Evolutionary conservation across 139 green algal species (phyloP).

Genomic region (Pedinophyceae sp.): DNA sequence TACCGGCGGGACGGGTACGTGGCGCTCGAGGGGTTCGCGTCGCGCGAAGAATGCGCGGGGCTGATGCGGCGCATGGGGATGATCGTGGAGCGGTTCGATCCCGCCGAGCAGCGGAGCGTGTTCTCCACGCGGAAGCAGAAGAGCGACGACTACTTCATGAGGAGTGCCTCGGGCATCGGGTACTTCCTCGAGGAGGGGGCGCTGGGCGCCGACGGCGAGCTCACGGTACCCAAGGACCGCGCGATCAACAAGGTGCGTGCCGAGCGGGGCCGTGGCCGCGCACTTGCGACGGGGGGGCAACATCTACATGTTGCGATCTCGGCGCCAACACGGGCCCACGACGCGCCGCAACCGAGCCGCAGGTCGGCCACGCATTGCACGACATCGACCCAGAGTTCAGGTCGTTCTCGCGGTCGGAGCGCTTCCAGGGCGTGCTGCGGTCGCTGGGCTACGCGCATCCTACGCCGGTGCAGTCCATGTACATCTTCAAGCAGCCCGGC

Average conservation of each 20-base stretch:
- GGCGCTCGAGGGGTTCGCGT: slow-evolving; percentile 23
- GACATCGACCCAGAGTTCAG: slow-evolving; percentile 80
- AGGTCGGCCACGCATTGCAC: slow-evolving; percentile 50
- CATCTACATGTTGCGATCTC: slow-evolving; percentile 41
- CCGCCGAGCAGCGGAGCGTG: neutral
- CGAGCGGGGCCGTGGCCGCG: too few relatives aligned
- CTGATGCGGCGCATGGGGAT: neutral
- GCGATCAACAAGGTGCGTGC: slow-evolving; percentile 92
- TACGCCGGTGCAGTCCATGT: slow-evolving; percentile 87
- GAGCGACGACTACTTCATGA: slow-evolving; percentile 60
- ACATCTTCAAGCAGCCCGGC: slow-evolving; percentile 78
- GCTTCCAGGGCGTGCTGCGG: slow-evolving; percentile 36
- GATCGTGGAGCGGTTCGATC: neutral
- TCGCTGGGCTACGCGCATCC: slow-evolving; percentile 57
- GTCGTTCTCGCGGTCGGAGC: slow-evolving; percentile 46
- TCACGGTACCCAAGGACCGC: slow-evolving; percentile 32
- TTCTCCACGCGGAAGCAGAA: slow-evolving; percentile 14
- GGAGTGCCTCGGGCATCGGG: slow-evolving; percentile 34
- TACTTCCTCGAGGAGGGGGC: slow-evolving; percentile 76
- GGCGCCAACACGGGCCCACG: neutral
- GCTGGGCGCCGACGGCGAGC: slow-evolving; percentile 38
- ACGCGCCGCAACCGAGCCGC: slow-evolving; percentile 20
- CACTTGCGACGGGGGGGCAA: too few relatives aligned
- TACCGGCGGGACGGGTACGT: slow-evolving; percentile 22
- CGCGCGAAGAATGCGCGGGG: slow-evolving; percentile 9